phyloP scores from a whole-genome alignment of 176 grass and related monocot species.

The Aechmea fasciata region DNA sequence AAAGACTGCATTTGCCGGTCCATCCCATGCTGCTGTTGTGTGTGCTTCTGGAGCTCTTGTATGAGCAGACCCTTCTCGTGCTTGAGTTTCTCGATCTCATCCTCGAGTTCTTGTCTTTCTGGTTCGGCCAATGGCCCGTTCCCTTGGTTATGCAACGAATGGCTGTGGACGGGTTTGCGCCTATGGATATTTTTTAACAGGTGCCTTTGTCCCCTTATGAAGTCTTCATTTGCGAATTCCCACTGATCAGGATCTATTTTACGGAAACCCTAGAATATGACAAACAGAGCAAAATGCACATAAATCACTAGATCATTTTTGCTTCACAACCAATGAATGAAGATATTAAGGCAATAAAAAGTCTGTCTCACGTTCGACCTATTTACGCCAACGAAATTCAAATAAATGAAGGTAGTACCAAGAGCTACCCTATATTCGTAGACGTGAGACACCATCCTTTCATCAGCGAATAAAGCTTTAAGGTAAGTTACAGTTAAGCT shows the following conservation, averaged over 20 bases:
- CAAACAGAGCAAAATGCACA: background rate
- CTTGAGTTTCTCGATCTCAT: constrained; percentile 69
- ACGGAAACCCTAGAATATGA: constrained; percentile 56
- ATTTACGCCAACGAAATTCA: background rate
- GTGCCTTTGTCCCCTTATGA: constrained; percentile 49
- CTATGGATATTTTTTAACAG: constrained; percentile 75
- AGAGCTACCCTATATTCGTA: background rate
- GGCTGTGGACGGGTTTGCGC: constrained; percentile 86
- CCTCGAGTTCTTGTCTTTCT: constrained; percentile 62
- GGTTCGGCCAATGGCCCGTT: constrained; percentile 35
- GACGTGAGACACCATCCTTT: background rate
- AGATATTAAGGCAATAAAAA: background rate
- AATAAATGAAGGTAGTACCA: background rate
- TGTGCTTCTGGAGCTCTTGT: constrained; percentile 52
- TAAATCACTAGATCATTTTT: background rate
- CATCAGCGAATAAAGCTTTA: background rate
- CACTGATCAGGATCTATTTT: constrained; percentile 87
- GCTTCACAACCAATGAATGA: background rate
- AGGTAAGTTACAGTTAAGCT: background rate
- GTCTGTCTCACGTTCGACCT: background rate
- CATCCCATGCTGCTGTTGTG: constrained; percentile 40
- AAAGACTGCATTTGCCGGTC: constrained; percentile 75
- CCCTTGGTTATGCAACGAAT: constrained; percentile 48
- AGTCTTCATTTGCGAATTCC: constrained; percentile 92
- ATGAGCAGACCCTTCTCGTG: constrained; percentile 40